Base-by-base conservation (phyloP, 2,329 filamentous ascomycete genomes). In the Trichophaea hybrida region DNA sequence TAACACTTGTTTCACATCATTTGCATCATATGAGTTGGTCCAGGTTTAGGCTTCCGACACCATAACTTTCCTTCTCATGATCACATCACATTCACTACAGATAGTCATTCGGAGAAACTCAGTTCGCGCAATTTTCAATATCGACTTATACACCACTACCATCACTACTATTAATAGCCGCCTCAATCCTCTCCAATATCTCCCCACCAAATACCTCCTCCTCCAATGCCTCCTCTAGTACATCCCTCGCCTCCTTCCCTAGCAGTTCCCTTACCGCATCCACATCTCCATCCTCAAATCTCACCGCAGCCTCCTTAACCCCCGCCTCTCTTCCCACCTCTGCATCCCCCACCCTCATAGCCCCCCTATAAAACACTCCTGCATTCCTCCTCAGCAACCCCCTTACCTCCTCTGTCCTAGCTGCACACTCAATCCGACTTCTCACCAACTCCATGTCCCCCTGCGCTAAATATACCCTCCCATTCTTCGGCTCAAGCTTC, bases 121-220 rank as follows among this genome's bases (percentile, higher is more conserved):
- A 24, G 24, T 24, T 24, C 24, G 24, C 24, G 24, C 1, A 24
- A 24, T 24, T 24, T 24, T 24, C 24, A 24, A 24, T 24, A 24
- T 24, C 24, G 24, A 24, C 24, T 24, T 24, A 24, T 24, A 24
- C 24, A 24, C 24, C 24, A 24, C 24, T 24, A 24, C 24, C 24
- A 24, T 3, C 24, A 24, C 24, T 24, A 24, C 24, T 24, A 24
- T 24, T 24, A 24, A 24, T 24, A 24, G 24, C 24, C 24, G 24
- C 24, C 24, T 24, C 24, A 49, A 49, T 24, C 44, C 10, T 49
- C 10, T 24, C 17, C 44, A 12, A 49, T 12, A 49, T 49, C 10
- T 35, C 69, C 66, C 32, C 72, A 72, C 65, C 61, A 54, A 67
- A 64, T 33, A 68, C 37, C 15, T 61, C 64, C 31, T 68, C 66